Conservation (phyloP, 2,329 filamentous ascomycete species). For the Ascochyta clinopodiicola region DNA sequence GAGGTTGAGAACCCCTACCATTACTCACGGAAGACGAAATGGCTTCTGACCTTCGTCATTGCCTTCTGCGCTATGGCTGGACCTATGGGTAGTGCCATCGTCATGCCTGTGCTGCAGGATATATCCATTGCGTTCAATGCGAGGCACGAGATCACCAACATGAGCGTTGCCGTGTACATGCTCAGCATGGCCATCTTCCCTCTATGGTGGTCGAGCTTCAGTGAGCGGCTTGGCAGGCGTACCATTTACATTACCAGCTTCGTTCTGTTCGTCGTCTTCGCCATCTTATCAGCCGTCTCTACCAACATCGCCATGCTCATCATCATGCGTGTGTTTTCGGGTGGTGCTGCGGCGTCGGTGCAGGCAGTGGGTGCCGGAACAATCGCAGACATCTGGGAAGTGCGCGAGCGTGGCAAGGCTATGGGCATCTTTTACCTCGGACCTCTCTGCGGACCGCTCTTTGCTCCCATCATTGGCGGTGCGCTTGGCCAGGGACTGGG, state of each 20-base stretch:
- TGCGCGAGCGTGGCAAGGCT: slow-evolving; percentile 45
- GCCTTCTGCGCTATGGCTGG: slow-evolving; percentile 78
- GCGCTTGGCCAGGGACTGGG: slow-evolving; percentile 40
- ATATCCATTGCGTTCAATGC: slow-evolving; percentile 43
- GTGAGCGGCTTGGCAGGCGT: slow-evolving; percentile 44
- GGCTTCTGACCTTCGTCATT: slow-evolving; percentile 80
- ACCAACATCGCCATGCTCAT: slow-evolving; percentile 49
- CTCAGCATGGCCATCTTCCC: slow-evolving; percentile 52
- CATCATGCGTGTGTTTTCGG: slow-evolving; percentile 44
- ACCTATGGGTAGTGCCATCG: slow-evolving; percentile 83
- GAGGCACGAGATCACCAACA: slow-evolving; percentile 45
- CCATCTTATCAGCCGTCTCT: slow-evolving; percentile 42
- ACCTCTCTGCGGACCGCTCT: slow-evolving; percentile 47
- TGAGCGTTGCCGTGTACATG: slow-evolving; percentile 52
- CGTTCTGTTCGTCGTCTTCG: slow-evolving; percentile 42
- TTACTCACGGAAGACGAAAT: slow-evolving; percentile 78
- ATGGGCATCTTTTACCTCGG: slow-evolving; percentile 51
- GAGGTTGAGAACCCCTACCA: slow-evolving; percentile 80
- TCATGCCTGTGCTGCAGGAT: slow-evolving; percentile 64
- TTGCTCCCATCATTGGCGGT: slow-evolving; percentile 50
- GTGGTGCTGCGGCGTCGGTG: slow-evolving; percentile 47
- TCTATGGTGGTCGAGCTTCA: slow-evolving; percentile 50
- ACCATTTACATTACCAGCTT: slow-evolving; percentile 49
- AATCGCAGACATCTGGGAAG: slow-evolving; percentile 49
- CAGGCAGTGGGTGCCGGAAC: slow-evolving; percentile 50